Percentiles rank a stretch among this genome's conserved stretches.
Conservation (phyloP, 140 eudicot species). For the Anethum foeniculum region DNA sequence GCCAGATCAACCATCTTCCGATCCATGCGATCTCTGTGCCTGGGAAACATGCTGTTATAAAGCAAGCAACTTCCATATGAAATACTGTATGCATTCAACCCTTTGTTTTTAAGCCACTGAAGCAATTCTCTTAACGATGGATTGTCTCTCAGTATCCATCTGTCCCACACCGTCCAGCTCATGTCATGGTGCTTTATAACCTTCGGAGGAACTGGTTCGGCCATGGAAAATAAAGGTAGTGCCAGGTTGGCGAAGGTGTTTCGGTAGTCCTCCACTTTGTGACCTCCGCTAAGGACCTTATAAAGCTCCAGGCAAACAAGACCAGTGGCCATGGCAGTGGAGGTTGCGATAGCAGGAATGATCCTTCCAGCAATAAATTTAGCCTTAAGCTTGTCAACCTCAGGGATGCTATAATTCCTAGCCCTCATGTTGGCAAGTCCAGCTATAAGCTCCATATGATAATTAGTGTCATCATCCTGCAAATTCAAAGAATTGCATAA, state of each 20-base stretch:
- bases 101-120: constrained; percentile 60
- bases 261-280: constrained; percentile 77
- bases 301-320: constrained; percentile 80
- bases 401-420: constrained; percentile 76
- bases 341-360: constrained; percentile 86
- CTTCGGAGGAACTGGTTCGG: constrained; percentile 86
- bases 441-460: constrained; percentile 80
- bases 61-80: constrained; percentile 72
- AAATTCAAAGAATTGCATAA: constrained; percentile 6
- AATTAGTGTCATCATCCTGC: constrained; percentile 77
- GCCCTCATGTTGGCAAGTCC: constrained; percentile 96
- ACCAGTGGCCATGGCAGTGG: constrained; percentile 91
- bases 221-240: constrained; percentile 76
- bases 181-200: constrained; percentile 66
- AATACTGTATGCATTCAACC: constrained; percentile 63
- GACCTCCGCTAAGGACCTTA: constrained; percentile 57
- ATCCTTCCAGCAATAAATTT: constrained; percentile 85
- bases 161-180: constrained; percentile 90
- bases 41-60: constrained; percentile 61
- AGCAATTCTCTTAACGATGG: constrained; percentile 65
- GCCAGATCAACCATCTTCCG: constrained; percentile 66
- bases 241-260: constrained; percentile 89
- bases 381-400: constrained; percentile 85
- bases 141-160: constrained; percentile 63
- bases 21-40: constrained; percentile 68